Evolutionary conservation across 768 basidiomycete genomes (phyloP), one percentile per base, ranked within the genome.

Genomic region (Lanmaoa rubissima): DNA sequence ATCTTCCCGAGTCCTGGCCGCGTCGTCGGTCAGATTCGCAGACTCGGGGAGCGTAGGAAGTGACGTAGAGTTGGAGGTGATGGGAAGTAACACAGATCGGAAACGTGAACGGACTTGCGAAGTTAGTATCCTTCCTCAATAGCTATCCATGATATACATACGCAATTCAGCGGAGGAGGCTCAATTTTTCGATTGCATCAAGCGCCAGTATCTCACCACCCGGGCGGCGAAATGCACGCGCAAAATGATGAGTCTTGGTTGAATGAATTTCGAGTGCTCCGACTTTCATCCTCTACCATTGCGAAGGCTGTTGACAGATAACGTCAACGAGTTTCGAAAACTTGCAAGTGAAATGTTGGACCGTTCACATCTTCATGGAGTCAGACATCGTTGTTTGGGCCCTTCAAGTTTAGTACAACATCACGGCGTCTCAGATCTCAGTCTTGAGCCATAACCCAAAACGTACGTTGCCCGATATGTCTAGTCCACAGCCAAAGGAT

Each of bases 1-100:
- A n/a, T 4, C 51, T 38, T 36, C 48, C 24, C 12, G 10, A 19
- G 8, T 13, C 21, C 31, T 9, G 9, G 0, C 5, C 2, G 1
- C 12, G 16, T 9, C 32, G n/a, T 32, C 48, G 42, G 14, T 48
- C 12, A 36, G 19, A 8, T 53, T 52, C n/a, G 14, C 32, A 14
- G 13, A 24, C 7, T 16, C 13, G 4, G 19, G 0, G 8, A 1
- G 14, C n/a, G 0, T 3, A 3, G 44, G 10, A 24, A 43, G 35
- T 24, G 34, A 44, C 1, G 11, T 55, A 5, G 63, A 64, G 51
- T 48, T 65, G 63, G 41, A 17, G 21, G 32, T 17, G 21, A 12
- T 54, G 8, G 42, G 17, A 28, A 32, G 34, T 14, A 3, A 11
- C 9, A 9, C 24, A 9, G 5, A 0, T n/a, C 12, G 3, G 14